Evolutionary conservation across 2,329 filamentous ascomycete species (phyloP).

Genomic region (Fusarium nygamai): DNA sequence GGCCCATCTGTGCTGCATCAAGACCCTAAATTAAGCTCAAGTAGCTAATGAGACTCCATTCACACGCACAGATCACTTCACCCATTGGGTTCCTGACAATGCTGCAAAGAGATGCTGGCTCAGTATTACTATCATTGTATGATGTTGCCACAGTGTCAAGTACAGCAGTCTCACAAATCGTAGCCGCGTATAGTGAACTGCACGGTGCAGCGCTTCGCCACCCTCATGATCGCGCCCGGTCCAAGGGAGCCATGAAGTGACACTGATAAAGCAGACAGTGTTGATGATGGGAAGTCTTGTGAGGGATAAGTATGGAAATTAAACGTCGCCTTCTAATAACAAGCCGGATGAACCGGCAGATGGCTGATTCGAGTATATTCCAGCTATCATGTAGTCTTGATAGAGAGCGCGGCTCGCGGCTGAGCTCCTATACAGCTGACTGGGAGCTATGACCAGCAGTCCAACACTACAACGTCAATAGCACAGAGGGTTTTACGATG

Average conservation of each 20-base stretch:
- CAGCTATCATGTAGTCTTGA: neutral
- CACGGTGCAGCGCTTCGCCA: neutral
- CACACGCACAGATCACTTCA: neutral
- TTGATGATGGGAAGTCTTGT: neutral
- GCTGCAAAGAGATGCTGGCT: neutral
- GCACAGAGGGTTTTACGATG: neutral
- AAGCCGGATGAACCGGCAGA: neutral
- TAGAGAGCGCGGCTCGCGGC: neutral
- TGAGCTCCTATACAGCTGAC: neutral
- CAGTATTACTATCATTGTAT: too few relatives aligned
- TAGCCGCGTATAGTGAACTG: neutral
- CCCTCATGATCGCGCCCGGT: neutral
- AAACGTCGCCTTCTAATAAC: neutral
- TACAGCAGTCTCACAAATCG: too few relatives aligned
- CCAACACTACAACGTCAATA: neutral
- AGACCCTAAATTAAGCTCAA: too few relatives aligned
- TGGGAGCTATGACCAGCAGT: neutral
- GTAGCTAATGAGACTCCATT: too few relatives aligned
- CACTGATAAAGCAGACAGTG: neutral
- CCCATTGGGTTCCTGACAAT: neutral
- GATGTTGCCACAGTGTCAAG: neutral
- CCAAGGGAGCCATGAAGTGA: neutral
- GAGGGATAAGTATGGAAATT: neutral
- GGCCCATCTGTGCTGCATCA: neutral
- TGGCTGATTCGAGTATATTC: neutral